Percentiles rank a stretch among this genome's conserved stretches.
These are phyloP conservation scores for Penicillium odoratum DNA, from an alignment of 495 filamentous ascomycete species.

Conservation along the genomic window DNA sequence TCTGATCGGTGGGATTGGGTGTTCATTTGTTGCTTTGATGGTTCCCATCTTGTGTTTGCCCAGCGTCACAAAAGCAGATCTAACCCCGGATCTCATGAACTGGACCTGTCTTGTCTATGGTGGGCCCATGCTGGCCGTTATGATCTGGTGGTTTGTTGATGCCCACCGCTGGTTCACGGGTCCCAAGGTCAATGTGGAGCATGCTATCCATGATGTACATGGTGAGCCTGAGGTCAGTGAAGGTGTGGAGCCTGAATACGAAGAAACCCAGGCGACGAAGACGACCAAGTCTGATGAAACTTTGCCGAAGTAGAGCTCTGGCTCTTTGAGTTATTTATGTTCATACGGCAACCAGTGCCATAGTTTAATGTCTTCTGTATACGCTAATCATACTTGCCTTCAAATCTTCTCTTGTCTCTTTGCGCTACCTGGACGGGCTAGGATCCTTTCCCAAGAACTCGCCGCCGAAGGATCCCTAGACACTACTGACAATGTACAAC, in stretches of 20 bases:
- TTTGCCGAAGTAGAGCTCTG: neutral
- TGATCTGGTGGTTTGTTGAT: slow-evolving; percentile 70
- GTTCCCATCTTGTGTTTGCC: slow-evolving; percentile 75
- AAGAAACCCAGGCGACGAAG: slow-evolving; percentile 41
- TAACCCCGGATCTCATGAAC: slow-evolving; percentile 65
- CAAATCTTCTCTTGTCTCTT: too few species aligned
- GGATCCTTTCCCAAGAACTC: neutral
- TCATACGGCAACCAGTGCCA: neutral
- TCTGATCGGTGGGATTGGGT: slow-evolving; percentile 61
- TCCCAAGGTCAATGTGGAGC: slow-evolving; percentile 59
- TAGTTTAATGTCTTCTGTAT: neutral
- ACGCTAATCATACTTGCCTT: neutral
- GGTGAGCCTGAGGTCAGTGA: slow-evolving; percentile 22
- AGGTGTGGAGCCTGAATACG: slow-evolving; percentile 23
- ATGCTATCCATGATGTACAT: slow-evolving; percentile 34
- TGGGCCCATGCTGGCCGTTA: slow-evolving; percentile 60
- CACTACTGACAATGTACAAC: slow-evolving; percentile 1
- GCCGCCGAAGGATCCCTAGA: neutral
- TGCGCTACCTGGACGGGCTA: too few species aligned
- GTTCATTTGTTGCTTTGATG: slow-evolving; percentile 68
- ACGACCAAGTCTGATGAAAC: slow-evolving; percentile 49
- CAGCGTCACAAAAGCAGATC: slow-evolving; percentile 54
- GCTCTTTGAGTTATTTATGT: neutral
- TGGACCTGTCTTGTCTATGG: slow-evolving; percentile 78
- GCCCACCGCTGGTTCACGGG: slow-evolving; percentile 77